Evolutionary conservation across 192 early-diverging fungal species (phyloP), one percentile per base, ranked within the genome.

Genomic region (Coemansia sp.): DNA sequence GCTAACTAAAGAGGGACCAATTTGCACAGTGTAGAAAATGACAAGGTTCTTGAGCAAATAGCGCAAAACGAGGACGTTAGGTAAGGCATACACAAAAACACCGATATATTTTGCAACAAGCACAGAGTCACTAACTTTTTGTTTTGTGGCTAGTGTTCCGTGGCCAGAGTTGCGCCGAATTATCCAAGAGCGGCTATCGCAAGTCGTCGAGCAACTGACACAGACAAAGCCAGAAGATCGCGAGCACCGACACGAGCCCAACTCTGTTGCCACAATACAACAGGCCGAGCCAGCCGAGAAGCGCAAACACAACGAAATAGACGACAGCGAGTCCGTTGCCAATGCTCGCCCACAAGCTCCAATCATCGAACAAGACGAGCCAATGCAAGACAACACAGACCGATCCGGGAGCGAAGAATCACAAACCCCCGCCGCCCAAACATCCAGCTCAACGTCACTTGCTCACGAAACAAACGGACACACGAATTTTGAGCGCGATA

Each of bases 91-190:
- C 22, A 34, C 8, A 22, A 0, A 38, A 19, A 53, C 7, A 49
- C 15, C 31, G 12, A n/a, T 56, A 28, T 2, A 22, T 38, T 34
- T 8, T 34, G 14, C 40, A 14, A 44, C 15, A n/a, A 44, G 40
- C 40, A 14, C 10, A 15, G 14, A 44, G 14, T 6, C 14, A 40
- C 20, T 57, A 23, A 14, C 34, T 44, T 28, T 10, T 58, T 44
- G 20, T 12, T 58, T 40, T 19, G 17, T 31, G 19, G 40, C 37
- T 78, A 78, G 70, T 19, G 55, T 61, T 14, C 64, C 76, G 21
- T 79, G 76, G 76, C 58, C 67, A 3, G 71, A 79, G 46, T 47
- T 79, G 23, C 66, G 76, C 2, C 44, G 57, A 28, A 70, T 79
- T 53, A 70, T 79, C 21, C 48, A 68, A 31, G 71, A 79, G 40